Evolutionary conservation across 768 basidiomycete species (phyloP).

Genomic region (Lactarius hatsudake): DNA sequence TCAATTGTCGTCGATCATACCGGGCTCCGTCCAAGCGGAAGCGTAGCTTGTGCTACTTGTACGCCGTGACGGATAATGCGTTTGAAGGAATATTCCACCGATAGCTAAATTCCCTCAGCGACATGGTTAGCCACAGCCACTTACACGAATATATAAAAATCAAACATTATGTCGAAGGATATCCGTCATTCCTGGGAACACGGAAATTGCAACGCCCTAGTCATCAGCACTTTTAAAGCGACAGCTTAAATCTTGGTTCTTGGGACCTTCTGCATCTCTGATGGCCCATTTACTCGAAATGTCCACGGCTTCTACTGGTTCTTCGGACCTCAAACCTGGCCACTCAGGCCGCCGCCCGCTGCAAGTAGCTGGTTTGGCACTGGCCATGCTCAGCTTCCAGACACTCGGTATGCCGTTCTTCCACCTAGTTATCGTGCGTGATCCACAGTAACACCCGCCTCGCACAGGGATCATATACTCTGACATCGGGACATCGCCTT

Average conservation of each 20-base stretch:
- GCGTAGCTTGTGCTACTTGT: no score
- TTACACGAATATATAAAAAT: background rate
- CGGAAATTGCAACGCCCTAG: no score
- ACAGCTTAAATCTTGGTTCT: background rate
- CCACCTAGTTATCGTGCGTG: background rate
- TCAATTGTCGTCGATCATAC: no score
- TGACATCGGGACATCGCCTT: constrained; percentile 55
- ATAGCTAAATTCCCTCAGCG: constrained; percentile 7
- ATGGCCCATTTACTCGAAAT: background rate
- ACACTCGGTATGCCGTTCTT: constrained; percentile 30
- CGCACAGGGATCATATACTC: constrained; percentile 41
- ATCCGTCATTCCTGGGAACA: constrained; percentile 20
- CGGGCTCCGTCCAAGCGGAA: no score
- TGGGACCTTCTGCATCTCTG: background rate
- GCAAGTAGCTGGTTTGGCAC: constrained; percentile 22
- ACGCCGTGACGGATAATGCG: no score
- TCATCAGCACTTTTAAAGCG: no score
- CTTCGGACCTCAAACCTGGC: background rate
- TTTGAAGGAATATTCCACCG: background rate
- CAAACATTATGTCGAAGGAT: constrained; percentile 9
- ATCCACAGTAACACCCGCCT: background rate
- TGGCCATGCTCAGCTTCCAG: constrained; percentile 35
- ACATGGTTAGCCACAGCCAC: background rate
- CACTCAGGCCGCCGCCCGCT: constrained; percentile 1
- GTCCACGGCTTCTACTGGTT: background rate